Base-by-base conservation (phyloP, 192 early-diverging fungal genomes). In the Gaertneriomyces semiglobifer region DNA sequence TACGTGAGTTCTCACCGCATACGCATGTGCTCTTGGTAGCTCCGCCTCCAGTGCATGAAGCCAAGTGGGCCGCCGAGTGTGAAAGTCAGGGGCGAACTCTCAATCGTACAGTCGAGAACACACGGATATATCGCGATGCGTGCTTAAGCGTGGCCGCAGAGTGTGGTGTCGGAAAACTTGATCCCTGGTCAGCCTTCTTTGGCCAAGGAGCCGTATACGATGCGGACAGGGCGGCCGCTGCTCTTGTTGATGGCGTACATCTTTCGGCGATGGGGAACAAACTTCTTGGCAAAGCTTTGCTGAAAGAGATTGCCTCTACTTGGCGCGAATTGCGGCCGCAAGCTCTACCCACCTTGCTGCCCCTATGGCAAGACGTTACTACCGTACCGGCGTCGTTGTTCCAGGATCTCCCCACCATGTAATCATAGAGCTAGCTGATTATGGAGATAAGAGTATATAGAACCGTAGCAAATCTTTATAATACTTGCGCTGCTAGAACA, bases 21-120 rank as follows among this genome's bases (percentile, higher is more conserved):
- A 82, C 86, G 0, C 75, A 78, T 41, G 75, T 93, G 8, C 73
- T 92, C 11, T 39, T 93, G 7, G 79, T 94, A 44, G 86, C 89
- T 0, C 90, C 90, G 14, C 90, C 90, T 2, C 80, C 84, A 0
- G 20, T 90, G 1, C 80, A 90, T 65, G 87, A 89, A 51, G 55
- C 48, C 1, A 72, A 66, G 20, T 82, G 83, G 79, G 40, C 14
- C 4, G 53, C 20, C 14, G 16, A 58, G 10, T 57, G 77, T 12
- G 48, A 68, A 3, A 41, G 61, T 4, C 53, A 68, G 1, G 81
- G 79, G 2, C 44, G 72, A 44, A 41, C 19, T 6, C 42, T 44
- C 14, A 69, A 71, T 42, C 68, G 69, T 4, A 25, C n/a, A 19
- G 51, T 63, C 7, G 44, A 59, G 38, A 41, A 56, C 33, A 72